phyloP scores from a whole-genome alignment of 192 early-diverging fungal genomes.

The Gaertneriomyces sp. region DNA sequence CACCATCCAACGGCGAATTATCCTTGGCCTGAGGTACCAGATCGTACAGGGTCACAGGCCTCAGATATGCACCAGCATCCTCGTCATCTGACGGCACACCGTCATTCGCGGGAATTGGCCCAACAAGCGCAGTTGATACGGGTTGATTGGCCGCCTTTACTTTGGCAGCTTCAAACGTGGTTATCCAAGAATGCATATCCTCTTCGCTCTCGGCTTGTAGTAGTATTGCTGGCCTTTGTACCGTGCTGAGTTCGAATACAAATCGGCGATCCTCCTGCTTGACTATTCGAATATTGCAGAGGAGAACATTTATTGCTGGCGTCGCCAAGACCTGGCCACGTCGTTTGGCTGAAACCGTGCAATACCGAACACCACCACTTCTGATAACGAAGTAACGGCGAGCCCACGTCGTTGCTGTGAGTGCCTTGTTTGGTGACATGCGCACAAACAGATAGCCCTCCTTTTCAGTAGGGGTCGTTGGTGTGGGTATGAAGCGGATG shows the following conservation, averaged over 20 bases:
- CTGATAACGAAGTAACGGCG: conserved; percentile 61
- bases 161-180: conserved; percentile 60
- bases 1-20: too few relatives aligned
- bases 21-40: too few relatives aligned
- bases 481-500: not conserved
- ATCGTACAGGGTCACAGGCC: too few relatives aligned
- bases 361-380: conserved; percentile 51
- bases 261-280: conserved; percentile 63
- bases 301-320: conserved; percentile 52
- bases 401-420: conserved; percentile 54
- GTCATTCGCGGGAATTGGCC: not conserved
- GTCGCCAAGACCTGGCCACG: conserved; percentile 50
- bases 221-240: conserved; percentile 57
- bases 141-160: conserved; percentile 4
- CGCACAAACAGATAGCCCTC: conserved; percentile 63
- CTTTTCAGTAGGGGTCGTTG: conserved; percentile 42
- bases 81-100: conserved; percentile 24
- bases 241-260: conserved; percentile 66
- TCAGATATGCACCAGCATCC: not conserved
- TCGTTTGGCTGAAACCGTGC: conserved; percentile 36
- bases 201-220: conserved; percentile 69
- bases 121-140: not conserved
- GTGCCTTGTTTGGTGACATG: conserved; percentile 18
- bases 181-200: conserved; percentile 66
- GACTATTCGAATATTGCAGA: conserved; percentile 53